Evolutionary conservation across 1,284 basidiomycete genomes (phyloP), one percentile per base, ranked within the genome.

Genomic region (Sporisorium reilianum): DNA sequence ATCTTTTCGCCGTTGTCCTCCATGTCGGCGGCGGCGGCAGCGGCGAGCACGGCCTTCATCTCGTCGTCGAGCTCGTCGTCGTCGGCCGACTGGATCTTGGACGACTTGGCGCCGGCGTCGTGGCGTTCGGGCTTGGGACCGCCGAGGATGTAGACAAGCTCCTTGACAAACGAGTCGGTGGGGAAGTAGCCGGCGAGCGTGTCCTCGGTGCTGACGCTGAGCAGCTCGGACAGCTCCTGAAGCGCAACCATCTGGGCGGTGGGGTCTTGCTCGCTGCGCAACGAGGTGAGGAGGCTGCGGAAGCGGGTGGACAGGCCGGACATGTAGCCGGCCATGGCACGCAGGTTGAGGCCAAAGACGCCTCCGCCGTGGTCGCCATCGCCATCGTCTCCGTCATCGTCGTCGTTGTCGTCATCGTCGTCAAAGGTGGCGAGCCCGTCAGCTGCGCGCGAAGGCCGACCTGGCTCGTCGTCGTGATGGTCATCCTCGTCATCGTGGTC

Each of bases 171-270:
- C 16, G 91, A 89, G 80, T 96, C 94, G 28, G 95, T 91, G 73
- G 93, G 93, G 87, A 99, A 96, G 38, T 93, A 96, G 46, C 94
- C 95, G 16, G 93, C 93, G 44, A 99, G 88, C 0, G 94, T 97
- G 85, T 99, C 97, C 86, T 99, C 96, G 8, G 94, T 98, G 85
- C 93, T 94, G 86, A 99, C 95, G 72, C 93, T 93, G 60, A 99
- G 90, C 46, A 97, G 85, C 84, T 99, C 97, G 84, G 93, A 94
- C 58, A 97, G 90, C 83, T 99, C 96, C 82, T 97, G 94, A 16
- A 99, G 87, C 3, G 95, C 94, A 5, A 82, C 74, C 53, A 95
- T 87, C 54, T 97, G 90, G 49, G 93, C 90, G 26, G 91, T 92
- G 0, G 70, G 92, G 91, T 85, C 77, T 18, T 66, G 46, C 22